Percentiles rank a stretch among this genome's conserved stretches.
Conservation (phyloP, 768 basidiomycete species). For the Rhodosporidiobolus sp. region DNA sequence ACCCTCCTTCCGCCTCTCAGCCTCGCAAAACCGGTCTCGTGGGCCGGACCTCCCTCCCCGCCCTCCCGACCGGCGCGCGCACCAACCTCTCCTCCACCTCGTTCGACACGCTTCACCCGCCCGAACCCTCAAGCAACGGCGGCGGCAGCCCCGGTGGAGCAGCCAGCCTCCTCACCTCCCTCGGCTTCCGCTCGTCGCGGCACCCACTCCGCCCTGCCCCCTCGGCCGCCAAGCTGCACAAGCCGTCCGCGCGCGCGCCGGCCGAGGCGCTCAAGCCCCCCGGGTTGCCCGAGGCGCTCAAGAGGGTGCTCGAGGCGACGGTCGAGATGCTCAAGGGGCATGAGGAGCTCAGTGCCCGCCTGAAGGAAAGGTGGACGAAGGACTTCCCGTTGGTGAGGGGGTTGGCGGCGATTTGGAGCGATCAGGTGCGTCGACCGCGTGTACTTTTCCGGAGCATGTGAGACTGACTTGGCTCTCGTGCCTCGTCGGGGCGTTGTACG, state of each 20-base stretch:
- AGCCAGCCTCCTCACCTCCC: neutral
- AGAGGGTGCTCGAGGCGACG: constrained; percentile 78
- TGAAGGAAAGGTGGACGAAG: constrained; percentile 88
- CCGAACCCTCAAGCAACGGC: neutral
- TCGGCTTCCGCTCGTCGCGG: neutral
- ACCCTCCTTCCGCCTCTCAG: neutral
- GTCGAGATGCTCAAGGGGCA: constrained; percentile 87
- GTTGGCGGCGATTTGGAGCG: constrained; percentile 40
- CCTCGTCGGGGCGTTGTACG: too few relatives aligned
- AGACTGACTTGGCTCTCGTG: neutral
- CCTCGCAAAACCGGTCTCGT: neutral
- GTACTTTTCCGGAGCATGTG: neutral
- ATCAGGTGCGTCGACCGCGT: constrained; percentile 42
- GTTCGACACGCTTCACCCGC: neutral
- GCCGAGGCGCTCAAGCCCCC: constrained; percentile 62
- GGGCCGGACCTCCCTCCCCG: neutral
- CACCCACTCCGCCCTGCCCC: constrained; percentile 16
- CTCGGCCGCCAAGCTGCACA: constrained; percentile 27
- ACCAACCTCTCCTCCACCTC: neutral
- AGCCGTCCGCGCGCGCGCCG: constrained; percentile 49
- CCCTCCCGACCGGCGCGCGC: neutral
- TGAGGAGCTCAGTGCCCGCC: constrained; percentile 72
- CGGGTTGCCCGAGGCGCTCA: constrained; percentile 77
- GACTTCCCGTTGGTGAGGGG: constrained; percentile 59
- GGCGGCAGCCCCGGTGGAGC: too few relatives aligned